Evolutionary conservation across 2,329 filamentous ascomycete species (phyloP).

Genomic region (Stemphylium vesicarium): DNA sequence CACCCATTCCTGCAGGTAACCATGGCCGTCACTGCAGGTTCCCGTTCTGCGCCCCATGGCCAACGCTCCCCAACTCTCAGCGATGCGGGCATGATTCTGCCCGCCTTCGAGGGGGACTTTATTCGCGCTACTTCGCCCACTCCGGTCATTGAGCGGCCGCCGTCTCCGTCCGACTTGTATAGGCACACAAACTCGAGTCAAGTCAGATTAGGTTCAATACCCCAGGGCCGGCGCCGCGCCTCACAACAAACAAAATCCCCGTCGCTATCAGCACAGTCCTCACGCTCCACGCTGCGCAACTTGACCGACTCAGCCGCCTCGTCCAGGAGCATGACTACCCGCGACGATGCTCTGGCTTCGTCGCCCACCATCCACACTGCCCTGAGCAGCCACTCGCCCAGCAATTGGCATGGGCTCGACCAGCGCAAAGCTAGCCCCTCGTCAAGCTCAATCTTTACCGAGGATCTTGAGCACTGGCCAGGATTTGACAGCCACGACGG

Average conservation of each 20-base stretch:
- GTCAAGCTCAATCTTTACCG: conserved; percentile 53
- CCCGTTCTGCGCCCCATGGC: conserved; percentile 21
- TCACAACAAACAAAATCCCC: conserved; percentile 41
- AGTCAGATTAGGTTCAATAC: conserved; percentile 37
- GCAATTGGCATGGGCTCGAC: conserved; percentile 27
- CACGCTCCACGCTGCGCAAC: conserved; percentile 45
- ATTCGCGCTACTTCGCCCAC: conserved; percentile 57
- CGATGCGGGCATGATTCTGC: conserved; percentile 93
- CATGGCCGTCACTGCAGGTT: conserved; percentile 32
- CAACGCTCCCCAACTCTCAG: conserved; percentile 78
- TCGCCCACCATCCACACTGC: conserved; percentile 42
- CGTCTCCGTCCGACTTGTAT: conserved; percentile 48
- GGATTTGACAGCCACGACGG: conserved; percentile 40
- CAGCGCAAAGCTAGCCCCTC: conserved; percentile 40
- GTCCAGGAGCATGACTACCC: conserved; percentile 18
- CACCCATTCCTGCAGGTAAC: conserved; percentile 18
- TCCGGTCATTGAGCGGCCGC: conserved; percentile 57
- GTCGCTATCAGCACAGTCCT: conserved; percentile 42
- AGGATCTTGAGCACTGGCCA: conserved; percentile 53
- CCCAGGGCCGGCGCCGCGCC: conserved; percentile 36
- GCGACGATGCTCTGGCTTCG: conserved; percentile 39
- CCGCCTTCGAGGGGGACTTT: conserved; percentile 55
- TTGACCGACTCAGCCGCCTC: conserved; percentile 31
- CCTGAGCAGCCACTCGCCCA: conserved; percentile 18
- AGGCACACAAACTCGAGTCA: conserved; percentile 30